Base-by-base conservation (phyloP, 2,329 filamentous ascomycete genomes). In the Thielaviopsis populi region DNA sequence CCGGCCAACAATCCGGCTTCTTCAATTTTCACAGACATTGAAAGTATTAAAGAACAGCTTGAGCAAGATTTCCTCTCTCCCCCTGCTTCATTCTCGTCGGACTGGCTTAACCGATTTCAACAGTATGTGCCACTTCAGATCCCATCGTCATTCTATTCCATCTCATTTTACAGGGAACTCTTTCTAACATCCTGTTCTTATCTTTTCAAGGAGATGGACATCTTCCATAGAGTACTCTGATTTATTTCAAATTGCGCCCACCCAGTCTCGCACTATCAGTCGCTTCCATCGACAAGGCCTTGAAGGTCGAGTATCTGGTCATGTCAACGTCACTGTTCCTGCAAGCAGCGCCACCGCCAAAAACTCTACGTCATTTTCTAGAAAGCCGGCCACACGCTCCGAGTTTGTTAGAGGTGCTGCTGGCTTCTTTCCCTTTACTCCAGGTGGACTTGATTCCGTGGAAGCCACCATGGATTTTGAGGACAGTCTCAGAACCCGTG, bases 321-420 rank as follows among this genome's bases (percentile, higher is more conserved):
- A 99, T 74, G 88, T 86, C 71, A 94, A 96, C 73, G 89, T 97
- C 61, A 96, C 94, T 0, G 85, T 97, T 8, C 90, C 92, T 4
- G 89, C 89, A 41, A 88, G 85, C 70, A 95, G 88, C 70, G 89
- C 88, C 17, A 96, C 89, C 17, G 92, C 91, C 59, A 99, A 96
- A 75, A 96, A 95, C 71, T 96, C 91, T 2, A 97, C 91, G 0
- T 96, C 91, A 4, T 79, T 96, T 48, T 77, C 88, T 17, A 83
- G 94, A 56, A 95, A 95, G 71, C 92, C 92, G 2, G 92, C 89
- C 15, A 86, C 84, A 65, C 83, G 89, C 67, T 89, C 89, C 37
- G 91, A 97, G 60, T 96, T 97, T 73, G 91, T 97, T 13, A 83
- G 92, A 67, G 94, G 94, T 15, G 91, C 88, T 42, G 90, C 91